phyloP scores from a whole-genome alignment of 148 eudicot species.

The Amaranthus cruentus region DNA sequence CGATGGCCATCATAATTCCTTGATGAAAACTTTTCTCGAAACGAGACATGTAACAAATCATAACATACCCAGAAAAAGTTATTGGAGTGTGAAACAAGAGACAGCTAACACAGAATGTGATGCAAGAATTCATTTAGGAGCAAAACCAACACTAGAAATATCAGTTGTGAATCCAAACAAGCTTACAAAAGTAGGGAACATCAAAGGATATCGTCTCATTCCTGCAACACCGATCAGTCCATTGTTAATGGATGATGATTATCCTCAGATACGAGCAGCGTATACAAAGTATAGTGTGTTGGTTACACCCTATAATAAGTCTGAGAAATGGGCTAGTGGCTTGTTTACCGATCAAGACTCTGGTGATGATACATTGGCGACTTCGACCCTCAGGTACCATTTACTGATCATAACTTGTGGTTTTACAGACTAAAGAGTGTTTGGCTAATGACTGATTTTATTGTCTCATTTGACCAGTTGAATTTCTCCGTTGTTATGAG shows the following conservation, averaged over 20 bases:
- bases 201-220: conserved; percentile 35
- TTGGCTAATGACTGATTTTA: not conserved
- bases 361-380: conserved; percentile 28
- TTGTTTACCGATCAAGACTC: conserved; percentile 40
- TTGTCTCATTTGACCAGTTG: too few species aligned
- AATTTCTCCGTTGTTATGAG: too few species aligned
- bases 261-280: conserved; percentile 38
- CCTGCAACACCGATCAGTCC: conserved; percentile 24
- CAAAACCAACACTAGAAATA: conserved; percentile 14
- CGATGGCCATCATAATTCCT: conserved; percentile 43
- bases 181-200: conserved; percentile 45
- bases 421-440: too few species aligned
- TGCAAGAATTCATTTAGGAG: conserved; percentile 29
- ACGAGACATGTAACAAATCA: conserved; percentile 4
- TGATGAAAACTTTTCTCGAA: conserved; percentile 29
- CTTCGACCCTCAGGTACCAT: conserved; percentile 15
- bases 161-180: conserved; percentile 43
- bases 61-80: conserved; percentile 38
- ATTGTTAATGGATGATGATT: conserved; percentile 40
- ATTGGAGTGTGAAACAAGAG: conserved; percentile 36
- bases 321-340: conserved; percentile 59
- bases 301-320: conserved; percentile 52
- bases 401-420: not conserved
- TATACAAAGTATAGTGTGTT: conserved; percentile 37
- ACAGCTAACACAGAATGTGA: conserved; percentile 36